phyloP scores from a whole-genome alignment of 495 filamentous ascomycete genomes.

The Ascobolus immersus region DNA sequence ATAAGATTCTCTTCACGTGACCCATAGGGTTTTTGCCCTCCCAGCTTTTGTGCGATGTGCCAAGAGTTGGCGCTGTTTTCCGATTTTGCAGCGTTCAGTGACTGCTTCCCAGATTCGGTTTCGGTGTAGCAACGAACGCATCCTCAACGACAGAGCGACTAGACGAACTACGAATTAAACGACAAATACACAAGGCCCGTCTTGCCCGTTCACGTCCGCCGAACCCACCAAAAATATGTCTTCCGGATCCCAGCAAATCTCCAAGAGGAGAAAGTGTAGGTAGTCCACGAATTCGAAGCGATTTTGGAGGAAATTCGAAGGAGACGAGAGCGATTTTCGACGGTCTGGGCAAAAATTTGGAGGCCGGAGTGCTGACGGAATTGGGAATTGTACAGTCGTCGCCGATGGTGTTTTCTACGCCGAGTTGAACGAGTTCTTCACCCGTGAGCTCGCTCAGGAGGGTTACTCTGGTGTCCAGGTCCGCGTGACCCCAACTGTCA shows the following conservation, averaged over 20 bases:
- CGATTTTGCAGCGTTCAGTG: too few species aligned
- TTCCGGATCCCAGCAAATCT: conserved; percentile 1
- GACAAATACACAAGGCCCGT: too few species aligned
- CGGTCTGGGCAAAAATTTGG: not conserved
- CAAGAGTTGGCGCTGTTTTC: too few species aligned
- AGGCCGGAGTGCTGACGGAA: not conserved
- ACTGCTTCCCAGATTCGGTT: too few species aligned
- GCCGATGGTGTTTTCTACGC: conserved; percentile 99
- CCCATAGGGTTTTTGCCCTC: too few species aligned
- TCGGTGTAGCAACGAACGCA: too few species aligned
- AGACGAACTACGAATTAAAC: too few species aligned
- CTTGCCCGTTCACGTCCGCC: too few species aligned
- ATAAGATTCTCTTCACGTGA: too few species aligned
- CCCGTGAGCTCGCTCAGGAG: conserved; percentile 98
- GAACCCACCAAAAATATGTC: too few species aligned
- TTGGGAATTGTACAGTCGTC: conserved; percentile 29
- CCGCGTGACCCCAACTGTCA: conserved; percentile 97
- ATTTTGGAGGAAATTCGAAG: not conserved
- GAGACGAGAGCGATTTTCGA: not conserved
- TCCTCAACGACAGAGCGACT: too few species aligned
- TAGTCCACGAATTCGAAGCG: not conserved
- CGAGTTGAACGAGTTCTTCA: conserved; percentile 99
- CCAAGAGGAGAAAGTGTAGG: conserved; percentile 2
- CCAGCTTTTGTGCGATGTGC: too few species aligned
- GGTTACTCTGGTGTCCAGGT: conserved; percentile 99